Evolutionary conservation across 192 early-diverging fungal species (phyloP).

Genomic region (Gaertneriomyces semiglobifer): DNA sequence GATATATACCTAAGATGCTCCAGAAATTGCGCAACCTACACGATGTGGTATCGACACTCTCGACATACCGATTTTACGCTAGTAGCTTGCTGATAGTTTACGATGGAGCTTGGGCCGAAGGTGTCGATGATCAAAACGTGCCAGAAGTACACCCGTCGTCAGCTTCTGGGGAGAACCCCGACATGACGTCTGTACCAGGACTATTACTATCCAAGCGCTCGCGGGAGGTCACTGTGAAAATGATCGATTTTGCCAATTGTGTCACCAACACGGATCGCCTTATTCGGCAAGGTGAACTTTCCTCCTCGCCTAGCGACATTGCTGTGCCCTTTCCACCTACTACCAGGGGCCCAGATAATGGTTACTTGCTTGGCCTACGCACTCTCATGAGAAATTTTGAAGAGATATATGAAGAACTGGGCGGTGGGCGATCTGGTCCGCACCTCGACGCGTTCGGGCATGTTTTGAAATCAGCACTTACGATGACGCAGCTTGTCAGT

Average conservation of each 20-base stretch:
- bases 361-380: conserved; percentile 74
- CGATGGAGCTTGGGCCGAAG: conserved; percentile 67
- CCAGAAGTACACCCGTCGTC: background rate
- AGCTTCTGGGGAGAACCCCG: background rate
- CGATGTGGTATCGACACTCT: conserved; percentile 68
- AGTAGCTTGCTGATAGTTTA: conserved; percentile 88
- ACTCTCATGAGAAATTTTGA: conserved; percentile 68
- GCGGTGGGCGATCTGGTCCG: conserved; percentile 27
- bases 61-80: conserved; percentile 87
- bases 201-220: background rate
- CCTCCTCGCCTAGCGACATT: conserved; percentile 15
- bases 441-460: conserved; percentile 7
- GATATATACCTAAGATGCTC: conserved; percentile 80
- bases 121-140: background rate
- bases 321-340: conserved; percentile 55
- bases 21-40: conserved; percentile 71
- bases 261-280: conserved; percentile 58
- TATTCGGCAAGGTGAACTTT: conserved; percentile 40
- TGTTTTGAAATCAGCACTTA: conserved; percentile 7
- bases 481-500: conserved; percentile 4
- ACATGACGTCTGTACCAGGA: background rate
- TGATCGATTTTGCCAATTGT: conserved; percentile 98
- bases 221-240: conserved; percentile 71
- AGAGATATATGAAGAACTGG: conserved; percentile 52
- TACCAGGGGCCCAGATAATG: conserved; percentile 70